Percentiles rank a stretch among this genome's conserved stretches.
Evolutionary conservation across 768 basidiomycete species (phyloP).

Genomic region (Tricholoma flavovirens): DNA sequence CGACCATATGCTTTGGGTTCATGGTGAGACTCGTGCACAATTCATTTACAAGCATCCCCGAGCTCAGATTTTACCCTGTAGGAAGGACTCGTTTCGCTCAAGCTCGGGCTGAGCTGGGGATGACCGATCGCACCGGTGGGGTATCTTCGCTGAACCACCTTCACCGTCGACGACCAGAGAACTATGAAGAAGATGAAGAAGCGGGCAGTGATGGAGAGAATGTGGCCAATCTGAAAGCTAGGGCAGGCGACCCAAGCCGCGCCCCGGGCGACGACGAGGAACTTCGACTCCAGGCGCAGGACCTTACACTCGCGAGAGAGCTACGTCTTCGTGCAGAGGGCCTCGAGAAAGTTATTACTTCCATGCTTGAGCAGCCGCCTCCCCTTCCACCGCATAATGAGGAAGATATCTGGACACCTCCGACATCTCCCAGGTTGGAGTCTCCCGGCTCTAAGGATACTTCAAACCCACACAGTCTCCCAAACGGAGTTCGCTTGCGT

Average conservation of each 20-base stretch:
- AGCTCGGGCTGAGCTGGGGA: conserved; percentile 78
- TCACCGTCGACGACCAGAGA: conserved; percentile 68
- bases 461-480: conserved; percentile 55
- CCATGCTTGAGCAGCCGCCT: conserved; percentile 79
- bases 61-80: conserved; percentile 10
- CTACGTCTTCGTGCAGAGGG: conserved; percentile 73
- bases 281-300: conserved; percentile 48
- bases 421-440: conserved; percentile 43
- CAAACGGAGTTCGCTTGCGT: conserved; percentile 76
- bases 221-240: conserved; percentile 42
- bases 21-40: conserved; percentile 33
- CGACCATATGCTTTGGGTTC: conserved; percentile 85
- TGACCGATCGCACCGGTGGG: conserved; percentile 78
- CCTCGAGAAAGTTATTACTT: conserved; percentile 74
- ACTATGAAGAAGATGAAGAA: conserved; percentile 72
- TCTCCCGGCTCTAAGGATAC: conserved; percentile 23
- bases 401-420: conserved; percentile 47
- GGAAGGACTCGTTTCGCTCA: conserved; percentile 76
- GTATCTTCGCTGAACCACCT: conserved; percentile 51
- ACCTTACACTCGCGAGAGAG: conserved; percentile 54
- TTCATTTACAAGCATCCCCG: neutral
- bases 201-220: conserved; percentile 61
- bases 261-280: conserved; percentile 56
- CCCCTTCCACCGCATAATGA: conserved; percentile 51
- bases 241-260: conserved; percentile 38